phyloP scores from a whole-genome alignment of 768 basidiomycete genomes.

The Guyanaporus albipodus region DNA sequence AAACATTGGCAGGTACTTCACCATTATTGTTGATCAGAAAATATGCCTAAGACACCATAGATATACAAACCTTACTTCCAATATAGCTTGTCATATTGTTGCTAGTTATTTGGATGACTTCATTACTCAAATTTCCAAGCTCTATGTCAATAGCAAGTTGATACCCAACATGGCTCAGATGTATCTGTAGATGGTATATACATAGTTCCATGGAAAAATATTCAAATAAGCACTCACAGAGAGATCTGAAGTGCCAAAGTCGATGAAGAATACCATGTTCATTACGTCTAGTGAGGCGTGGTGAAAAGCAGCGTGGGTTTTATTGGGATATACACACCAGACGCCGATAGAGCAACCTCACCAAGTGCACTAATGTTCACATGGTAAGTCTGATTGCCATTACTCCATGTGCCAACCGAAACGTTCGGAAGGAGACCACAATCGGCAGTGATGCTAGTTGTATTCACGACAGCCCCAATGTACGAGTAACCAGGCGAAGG shows the following conservation, averaged over 20 bases:
- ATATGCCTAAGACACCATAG: not conserved
- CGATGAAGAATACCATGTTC: not conserved
- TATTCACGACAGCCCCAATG: slow-evolving; percentile 14
- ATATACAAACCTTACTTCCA: not conserved
- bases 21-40: not conserved
- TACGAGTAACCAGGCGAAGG: not conserved
- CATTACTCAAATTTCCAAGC: not conserved
- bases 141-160: not conserved
- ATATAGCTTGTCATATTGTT: not conserved
- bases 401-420: not conserved
- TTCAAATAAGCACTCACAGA: not conserved
- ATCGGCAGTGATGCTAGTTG: slow-evolving; percentile 12
- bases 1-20: not conserved
- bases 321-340: not conserved
- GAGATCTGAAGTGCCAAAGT: not conserved
- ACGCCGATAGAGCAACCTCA: not conserved
- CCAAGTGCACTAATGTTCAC: not conserved
- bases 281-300: not conserved
- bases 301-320: not conserved
- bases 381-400: not conserved
- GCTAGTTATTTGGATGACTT: not conserved
- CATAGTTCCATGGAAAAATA: not conserved
- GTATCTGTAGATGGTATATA: not conserved
- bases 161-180: not conserved
- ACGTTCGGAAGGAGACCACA: slow-evolving; percentile 16